A percentile compares a stretch with the other conserved stretches of the same genome.
Conservation (phyloP, 2,329 filamentous ascomycete species). For the Pseudofabraea citricarpa region DNA sequence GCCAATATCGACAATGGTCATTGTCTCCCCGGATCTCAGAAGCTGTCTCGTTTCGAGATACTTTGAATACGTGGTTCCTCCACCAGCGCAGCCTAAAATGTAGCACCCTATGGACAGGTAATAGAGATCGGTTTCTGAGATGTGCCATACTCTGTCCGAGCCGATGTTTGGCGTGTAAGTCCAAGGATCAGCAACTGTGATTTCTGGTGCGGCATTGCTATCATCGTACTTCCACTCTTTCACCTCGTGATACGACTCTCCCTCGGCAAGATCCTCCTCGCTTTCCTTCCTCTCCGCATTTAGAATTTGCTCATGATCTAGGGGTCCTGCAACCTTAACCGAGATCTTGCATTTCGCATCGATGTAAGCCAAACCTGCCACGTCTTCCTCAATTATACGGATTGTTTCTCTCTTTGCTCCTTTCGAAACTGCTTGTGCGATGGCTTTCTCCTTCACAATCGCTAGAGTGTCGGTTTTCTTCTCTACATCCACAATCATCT, state of each 20-base stretch:
- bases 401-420: constrained; percentile 1
- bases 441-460: background rate
- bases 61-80: constrained; percentile 31
- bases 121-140: constrained; percentile 30
- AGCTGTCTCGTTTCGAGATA: constrained; percentile 29
- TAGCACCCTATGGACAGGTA: constrained; percentile 31
- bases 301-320: background rate
- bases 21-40: background rate
- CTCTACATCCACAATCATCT: constrained; percentile 1
- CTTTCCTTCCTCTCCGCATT: constrained; percentile 1
- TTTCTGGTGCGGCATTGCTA: background rate
- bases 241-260: background rate
- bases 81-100: constrained; percentile 32
- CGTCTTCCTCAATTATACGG: constrained; percentile 17
- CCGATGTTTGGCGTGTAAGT: constrained; percentile 11
- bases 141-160: constrained; percentile 27
- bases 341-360: constrained; percentile 29
- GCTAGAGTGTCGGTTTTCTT: background rate
- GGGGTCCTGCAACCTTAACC: constrained; percentile 5
- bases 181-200: background rate
- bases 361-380: constrained; percentile 26
- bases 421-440: background rate
- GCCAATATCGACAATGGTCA: background rate
- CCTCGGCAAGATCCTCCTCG: background rate
- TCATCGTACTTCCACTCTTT: background rate